phyloP scores from a whole-genome alignment of 805 yeast genomes.

The Pichia deserticola region DNA sequence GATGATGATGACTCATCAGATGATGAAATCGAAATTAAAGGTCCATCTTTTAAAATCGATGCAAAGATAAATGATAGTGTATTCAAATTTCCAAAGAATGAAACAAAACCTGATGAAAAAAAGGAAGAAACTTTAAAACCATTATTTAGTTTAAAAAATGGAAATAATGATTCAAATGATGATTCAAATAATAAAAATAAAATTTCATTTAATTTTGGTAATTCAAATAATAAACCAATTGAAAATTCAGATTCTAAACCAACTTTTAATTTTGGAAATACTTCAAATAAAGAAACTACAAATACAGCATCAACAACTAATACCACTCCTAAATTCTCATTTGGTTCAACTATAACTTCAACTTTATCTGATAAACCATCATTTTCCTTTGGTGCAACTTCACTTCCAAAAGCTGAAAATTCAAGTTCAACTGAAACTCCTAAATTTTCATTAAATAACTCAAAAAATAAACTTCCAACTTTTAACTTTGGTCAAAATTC shows the following conservation, averaged over 20 bases:
- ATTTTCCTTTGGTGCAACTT: not conserved
- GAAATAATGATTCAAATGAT: too few relatives aligned
- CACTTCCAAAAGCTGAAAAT: not conserved
- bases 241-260: conserved; percentile 4
- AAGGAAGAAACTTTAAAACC: conserved; percentile 5
- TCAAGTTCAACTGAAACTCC: too few relatives aligned
- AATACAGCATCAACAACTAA: too few relatives aligned
- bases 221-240: not conserved
- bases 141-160: not conserved
- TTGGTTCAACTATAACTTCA: too few relatives aligned
- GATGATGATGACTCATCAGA: conserved; percentile 45
- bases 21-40: conserved; percentile 60
- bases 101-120: conserved; percentile 8
- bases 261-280: conserved; percentile 16
- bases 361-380: not conserved
- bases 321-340: too few relatives aligned
- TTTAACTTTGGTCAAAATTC: conserved; percentile 1
- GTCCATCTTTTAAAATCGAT: conserved; percentile 54
- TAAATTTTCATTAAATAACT: too few relatives aligned
- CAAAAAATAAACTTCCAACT: not conserved
- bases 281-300: not conserved
- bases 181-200: too few relatives aligned
- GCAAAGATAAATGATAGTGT: conserved; percentile 27
- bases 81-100: conserved; percentile 23
- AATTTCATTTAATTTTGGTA: not conserved